Evolutionary conservation across 1,284 basidiomycete species (phyloP).

Genomic region (Leccinum ponderosum): DNA sequence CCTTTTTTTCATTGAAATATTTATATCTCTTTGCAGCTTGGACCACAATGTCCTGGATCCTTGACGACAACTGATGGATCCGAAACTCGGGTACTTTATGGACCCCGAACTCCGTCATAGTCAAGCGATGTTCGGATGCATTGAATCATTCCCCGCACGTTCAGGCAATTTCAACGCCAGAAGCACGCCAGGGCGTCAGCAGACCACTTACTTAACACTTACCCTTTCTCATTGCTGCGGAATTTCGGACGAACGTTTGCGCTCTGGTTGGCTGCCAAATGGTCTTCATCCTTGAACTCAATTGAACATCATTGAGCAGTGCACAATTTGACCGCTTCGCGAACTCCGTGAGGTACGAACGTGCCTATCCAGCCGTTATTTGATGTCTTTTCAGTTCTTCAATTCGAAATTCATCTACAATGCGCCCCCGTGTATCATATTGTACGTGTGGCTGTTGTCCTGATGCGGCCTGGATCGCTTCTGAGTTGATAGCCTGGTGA

Average conservation of each 20-base stretch:
- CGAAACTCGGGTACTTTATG: neutral
- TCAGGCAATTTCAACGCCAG: neutral
- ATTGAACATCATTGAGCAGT: neutral
- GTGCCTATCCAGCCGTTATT: neutral
- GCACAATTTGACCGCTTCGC: neutral
- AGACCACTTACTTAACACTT: neutral
- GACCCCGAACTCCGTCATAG: neutral
- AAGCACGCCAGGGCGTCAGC: neutral
- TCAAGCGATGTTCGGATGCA: neutral
- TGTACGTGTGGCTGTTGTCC: neutral
- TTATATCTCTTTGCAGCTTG: neutral
- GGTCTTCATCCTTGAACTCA: neutral
- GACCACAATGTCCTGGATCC: neutral
- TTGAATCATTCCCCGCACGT: neutral
- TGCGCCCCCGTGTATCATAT: neutral
- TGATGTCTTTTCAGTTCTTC: neutral
- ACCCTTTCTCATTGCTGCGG: neutral
- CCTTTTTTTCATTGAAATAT: neutral
- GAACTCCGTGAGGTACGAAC: neutral
- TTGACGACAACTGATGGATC: neutral
- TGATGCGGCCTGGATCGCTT: neutral
- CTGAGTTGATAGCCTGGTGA: neutral
- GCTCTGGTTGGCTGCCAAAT: neutral
- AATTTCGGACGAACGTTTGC: slow-evolving; percentile 1
- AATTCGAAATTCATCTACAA: neutral